These are phyloP conservation scores for Trichocomaceae sp. DNA, from an alignment of 2,329 filamentous ascomycete species.

Conservation along the genomic window DNA sequence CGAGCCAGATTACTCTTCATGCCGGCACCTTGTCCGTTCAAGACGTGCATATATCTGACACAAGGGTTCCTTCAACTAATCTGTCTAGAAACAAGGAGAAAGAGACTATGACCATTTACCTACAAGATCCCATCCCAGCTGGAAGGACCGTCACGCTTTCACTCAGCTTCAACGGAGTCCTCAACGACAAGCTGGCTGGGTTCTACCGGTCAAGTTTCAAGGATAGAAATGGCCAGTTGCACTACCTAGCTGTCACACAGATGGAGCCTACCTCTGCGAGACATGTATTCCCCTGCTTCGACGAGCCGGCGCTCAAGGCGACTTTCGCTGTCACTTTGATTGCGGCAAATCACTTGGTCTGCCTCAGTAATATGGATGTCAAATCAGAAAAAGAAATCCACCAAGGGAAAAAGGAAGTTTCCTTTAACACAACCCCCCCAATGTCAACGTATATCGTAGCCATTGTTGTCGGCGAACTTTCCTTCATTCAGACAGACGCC, in stretches of 20 bases:
- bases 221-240: neutral
- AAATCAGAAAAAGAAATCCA: neutral
- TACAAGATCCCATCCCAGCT: neutral
- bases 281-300: neutral
- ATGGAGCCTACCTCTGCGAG: neutral
- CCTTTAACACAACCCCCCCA: no score
- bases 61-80: neutral
- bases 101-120: neutral
- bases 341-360: neutral
- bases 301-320: neutral
- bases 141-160: neutral
- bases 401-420: neutral
- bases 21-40: neutral
- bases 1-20: neutral
- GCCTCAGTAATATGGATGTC: neutral
- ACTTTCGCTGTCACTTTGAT: neutral
- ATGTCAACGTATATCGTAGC: slow-evolving; percentile 97
- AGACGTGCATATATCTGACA: neutral
- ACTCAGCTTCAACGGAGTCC: neutral
- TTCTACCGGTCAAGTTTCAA: neutral
- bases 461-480: slow-evolving; percentile 88
- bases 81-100: neutral
- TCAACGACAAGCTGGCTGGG: neutral
- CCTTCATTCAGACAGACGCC: slow-evolving; percentile 82
- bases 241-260: neutral